phyloP scores from a whole-genome alignment of 2,329 filamentous ascomycete genomes.

The Penicillium sp. region DNA sequence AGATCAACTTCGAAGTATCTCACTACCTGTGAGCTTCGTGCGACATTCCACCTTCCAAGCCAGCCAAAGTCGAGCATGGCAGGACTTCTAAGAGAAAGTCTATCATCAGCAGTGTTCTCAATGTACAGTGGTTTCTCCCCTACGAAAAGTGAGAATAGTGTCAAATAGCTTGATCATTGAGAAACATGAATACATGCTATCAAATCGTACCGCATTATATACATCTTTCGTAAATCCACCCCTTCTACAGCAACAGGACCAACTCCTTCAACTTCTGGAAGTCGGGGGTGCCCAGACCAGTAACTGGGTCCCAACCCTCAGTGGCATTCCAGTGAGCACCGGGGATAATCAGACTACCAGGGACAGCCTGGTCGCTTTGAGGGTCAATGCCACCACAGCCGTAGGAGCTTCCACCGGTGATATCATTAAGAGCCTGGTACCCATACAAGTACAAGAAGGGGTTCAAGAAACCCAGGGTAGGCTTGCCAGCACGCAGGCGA shows the following conservation, averaged over 20 bases:
- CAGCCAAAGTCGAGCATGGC: not conserved
- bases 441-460: constrained; percentile 61
- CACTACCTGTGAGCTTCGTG: not conserved
- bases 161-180: not conserved
- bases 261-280: constrained; percentile 32
- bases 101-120: not conserved
- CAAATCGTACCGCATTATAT: not conserved
- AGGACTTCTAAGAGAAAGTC: not conserved
- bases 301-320: constrained; percentile 50
- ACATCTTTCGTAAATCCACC: not conserved
- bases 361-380: constrained; percentile 27
- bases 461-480: constrained; percentile 61
- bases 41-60: not conserved
- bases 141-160: not conserved
- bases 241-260: constrained; percentile 25
- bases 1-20: not conserved
- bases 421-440: constrained; percentile 57
- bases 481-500: constrained; percentile 57
- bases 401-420: constrained; percentile 41
- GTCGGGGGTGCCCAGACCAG: constrained; percentile 46
- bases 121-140: not conserved
- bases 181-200: not conserved
- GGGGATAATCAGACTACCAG: constrained; percentile 33
- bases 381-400: constrained; percentile 46
- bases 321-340: constrained; percentile 40